Base-by-base conservation (phyloP, 2,329 filamentous ascomycete species). In the Incumbomyces delicatus region DNA sequence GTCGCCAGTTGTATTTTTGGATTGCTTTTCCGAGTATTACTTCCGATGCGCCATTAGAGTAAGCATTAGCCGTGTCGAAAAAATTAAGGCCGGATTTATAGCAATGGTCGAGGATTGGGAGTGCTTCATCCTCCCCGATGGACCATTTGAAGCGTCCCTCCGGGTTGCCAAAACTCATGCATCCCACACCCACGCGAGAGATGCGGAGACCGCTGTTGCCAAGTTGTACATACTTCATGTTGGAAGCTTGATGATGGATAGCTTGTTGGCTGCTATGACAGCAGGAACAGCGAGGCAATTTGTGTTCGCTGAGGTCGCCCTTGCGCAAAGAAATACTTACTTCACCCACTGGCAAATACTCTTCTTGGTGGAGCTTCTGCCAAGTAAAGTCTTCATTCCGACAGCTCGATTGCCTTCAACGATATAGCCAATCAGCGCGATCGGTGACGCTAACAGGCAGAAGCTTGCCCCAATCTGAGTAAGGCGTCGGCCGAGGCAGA, bases 1-100 rank as follows among this genome's bases (percentile, higher is more conserved):
- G 70, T 0, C 74, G 74, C 38, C 80, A 72, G 30, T 70, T 63
- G 62, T 74, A 78, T 51, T 78, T 71, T 58, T 78, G 75, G 58
- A 82, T 73, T 12, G 81, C 80, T 60, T 81, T 81, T 49, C 72
- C 81, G 50, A 87, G 22, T 56, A 87, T 77, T 47, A 71, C 64
- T 62, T 87, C 83, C 10, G 75, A 81, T 2, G 61, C 63, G 16
- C 83, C 83, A 60, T 85, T 77, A 13, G 63, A 66, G 55, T 68
- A 69, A 34, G 65, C 54, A 47, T 69, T 65, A 5, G 66, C 66
- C 29, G 66, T 68, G 41, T 68, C 66, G 65, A 64, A 68, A 14
- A 63, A 66, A 8, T 27, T 27, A 8, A 27, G 22, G 5, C 61
- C 62, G 12, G 49, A 51, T 44, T 64, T 60, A 46, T 65, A 66